Base-by-base conservation (phyloP, 495 filamentous ascomycete species). In the Penicillium verhagenii region DNA sequence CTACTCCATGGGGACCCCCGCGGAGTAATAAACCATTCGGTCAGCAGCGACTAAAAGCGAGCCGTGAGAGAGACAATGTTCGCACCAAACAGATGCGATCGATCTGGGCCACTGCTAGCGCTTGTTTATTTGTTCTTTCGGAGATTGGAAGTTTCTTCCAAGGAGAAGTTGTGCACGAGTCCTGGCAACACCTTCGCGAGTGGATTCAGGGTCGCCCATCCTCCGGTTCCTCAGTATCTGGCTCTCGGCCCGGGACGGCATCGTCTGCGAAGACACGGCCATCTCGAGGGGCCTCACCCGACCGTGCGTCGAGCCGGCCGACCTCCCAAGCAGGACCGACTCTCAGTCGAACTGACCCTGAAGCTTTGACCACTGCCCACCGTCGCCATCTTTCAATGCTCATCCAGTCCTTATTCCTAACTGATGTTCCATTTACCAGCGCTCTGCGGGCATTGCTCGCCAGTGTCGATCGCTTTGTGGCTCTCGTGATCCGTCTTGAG, bases 61-160 rank as follows among this genome's bases (percentile, higher is more conserved):
- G 86, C 10, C 79, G 88, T 39, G 72, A 82, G 49, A 73, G 86
- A 47, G 77, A 81, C 51, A 82, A 83, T 46, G 59, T 65, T 10
- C 78, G 92, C 37, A 76, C 78, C 14, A 73, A 74, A 29, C 77
- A 81, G 11, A 86, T 96, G 78, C 78, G 94, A 9, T 86, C 80
- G 19, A 79, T 92, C 1, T 98, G 94, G 93, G 92, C 92, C 3
- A 92, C 88, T 2, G 81, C 85, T 56, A 87, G 87, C 59, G 88
- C 90, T 3, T 88, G 90, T 1, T 78, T 93, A 1, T 96, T 96
- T 71, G 88, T 97, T 56, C 76, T 98, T 3, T 88, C 88, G 1
- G 92, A 96, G 57, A 83, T 88, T 11, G 87, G 91, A 52, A 83
- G 82, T 11, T 97, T 94, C 58, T 86, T 97, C 56, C 92, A 96